These are phyloP conservation scores for Elongisporangium anandrum DNA, from an alignment of 352 stramenopile species.

Conservation along the genomic window DNA sequence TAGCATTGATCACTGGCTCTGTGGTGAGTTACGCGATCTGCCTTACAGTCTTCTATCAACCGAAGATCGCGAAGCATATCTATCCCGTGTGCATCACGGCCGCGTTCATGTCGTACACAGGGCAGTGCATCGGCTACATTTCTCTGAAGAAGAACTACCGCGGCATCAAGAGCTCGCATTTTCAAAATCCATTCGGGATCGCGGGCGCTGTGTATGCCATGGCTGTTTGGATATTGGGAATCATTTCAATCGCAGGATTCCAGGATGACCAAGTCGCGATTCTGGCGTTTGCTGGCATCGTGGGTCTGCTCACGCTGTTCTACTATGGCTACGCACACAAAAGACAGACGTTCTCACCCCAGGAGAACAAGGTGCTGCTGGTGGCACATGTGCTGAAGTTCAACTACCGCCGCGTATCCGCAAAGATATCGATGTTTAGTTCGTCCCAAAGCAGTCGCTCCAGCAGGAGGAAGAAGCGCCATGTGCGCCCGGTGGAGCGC, in stretches of 20 bases:
- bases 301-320: conserved; percentile 8
- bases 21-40: conserved; percentile 5
- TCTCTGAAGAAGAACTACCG: conserved; percentile 11
- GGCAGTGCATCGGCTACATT: conserved; percentile 22
- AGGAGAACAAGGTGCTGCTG: conserved; percentile 20
- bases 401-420: conserved; percentile 3
- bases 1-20: conserved; percentile 1
- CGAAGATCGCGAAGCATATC: conserved; percentile 2
- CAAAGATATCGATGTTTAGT: too few species aligned
- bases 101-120: conserved; percentile 14
- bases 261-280: conserved; percentile 12
- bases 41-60: conserved; percentile 9
- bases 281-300: not conserved
- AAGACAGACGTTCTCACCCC: conserved; percentile 12
- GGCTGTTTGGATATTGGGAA: conserved; percentile 4
- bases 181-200: conserved; percentile 13
- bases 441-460: too few species aligned
- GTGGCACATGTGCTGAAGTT: conserved; percentile 23
- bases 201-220: conserved; percentile 15
- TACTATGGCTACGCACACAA: conserved; percentile 13
- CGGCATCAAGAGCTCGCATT: conserved; percentile 19
- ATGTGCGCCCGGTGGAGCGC: too few species aligned
- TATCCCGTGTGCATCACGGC: conserved; percentile 9
- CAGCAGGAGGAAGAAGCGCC: too few species aligned
- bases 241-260: conserved; percentile 8